Conservation (phyloP, 2,329 filamentous ascomycete species). For the Cryphonectria japonica region DNA sequence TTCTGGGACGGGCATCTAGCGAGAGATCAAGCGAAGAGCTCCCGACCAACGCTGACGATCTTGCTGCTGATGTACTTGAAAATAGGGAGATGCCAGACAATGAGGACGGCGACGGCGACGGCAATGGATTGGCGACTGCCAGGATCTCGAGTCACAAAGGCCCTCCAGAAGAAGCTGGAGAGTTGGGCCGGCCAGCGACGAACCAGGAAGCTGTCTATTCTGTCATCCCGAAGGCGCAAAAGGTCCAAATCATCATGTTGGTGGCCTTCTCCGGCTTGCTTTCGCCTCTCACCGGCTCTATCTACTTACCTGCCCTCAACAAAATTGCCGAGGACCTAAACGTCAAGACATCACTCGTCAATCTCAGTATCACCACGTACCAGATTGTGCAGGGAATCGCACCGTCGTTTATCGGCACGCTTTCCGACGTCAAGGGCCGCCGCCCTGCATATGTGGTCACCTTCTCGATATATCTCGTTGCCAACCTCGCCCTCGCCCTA, state of each 20-base stretch:
- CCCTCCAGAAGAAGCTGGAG: neutral
- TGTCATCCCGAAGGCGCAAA: constrained; percentile 18
- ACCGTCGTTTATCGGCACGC: constrained; percentile 44
- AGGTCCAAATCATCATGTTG: constrained; percentile 8
- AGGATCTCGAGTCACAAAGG: neutral
- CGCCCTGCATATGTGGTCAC: constrained; percentile 52
- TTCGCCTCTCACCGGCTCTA: constrained; percentile 26
- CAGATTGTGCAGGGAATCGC: constrained; percentile 31
- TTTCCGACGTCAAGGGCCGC: constrained; percentile 35
- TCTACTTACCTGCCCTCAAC: constrained; percentile 47
- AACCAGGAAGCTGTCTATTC: constrained; percentile 15
- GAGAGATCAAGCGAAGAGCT: constrained; percentile 2
- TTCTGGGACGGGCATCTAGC: neutral
- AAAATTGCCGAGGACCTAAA: constrained; percentile 45
- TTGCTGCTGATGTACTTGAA: constrained; percentile 12
- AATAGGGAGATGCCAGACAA: neutral
- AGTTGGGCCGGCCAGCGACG: neutral
- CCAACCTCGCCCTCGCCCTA: constrained; percentile 52
- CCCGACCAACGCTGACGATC: constrained; percentile 9
- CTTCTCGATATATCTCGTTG: constrained; percentile 50
- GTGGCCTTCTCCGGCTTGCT: constrained; percentile 13
- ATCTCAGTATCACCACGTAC: constrained; percentile 50
- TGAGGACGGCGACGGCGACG: neutral
- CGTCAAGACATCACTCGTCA: constrained; percentile 47
- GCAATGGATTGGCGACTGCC: neutral